phyloP scores from a whole-genome alignment of 73 alveolate genomes.

The Uronychia binucleata region DNA sequence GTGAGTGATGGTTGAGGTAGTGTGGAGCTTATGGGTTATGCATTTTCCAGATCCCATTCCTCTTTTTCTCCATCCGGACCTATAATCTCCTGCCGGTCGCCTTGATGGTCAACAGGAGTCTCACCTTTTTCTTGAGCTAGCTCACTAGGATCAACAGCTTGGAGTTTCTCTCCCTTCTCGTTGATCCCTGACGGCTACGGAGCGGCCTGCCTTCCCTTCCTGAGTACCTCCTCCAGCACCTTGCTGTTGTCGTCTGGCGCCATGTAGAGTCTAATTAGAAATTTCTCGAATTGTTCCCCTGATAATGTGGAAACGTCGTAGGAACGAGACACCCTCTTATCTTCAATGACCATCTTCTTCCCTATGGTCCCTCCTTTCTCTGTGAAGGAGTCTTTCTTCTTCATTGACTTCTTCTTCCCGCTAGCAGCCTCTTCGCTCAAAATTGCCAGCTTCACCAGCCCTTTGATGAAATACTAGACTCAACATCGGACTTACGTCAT shows the following conservation, averaged over 20 bases:
- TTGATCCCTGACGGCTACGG: background rate
- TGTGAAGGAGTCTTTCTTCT: conserved; percentile 8
- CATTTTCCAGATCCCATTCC: conserved; percentile 24
- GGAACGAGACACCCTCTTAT: conserved; percentile 40
- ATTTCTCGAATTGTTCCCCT: conserved; percentile 17
- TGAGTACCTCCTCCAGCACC: background rate
- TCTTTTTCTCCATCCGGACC: conserved; percentile 47
- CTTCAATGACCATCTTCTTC: conserved; percentile 48
- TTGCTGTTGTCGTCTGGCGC: conserved; percentile 35
- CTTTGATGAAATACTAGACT: conserved; percentile 45
- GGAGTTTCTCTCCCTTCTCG: background rate
- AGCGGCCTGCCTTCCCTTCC: background rate
- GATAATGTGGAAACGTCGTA: conserved; percentile 21
- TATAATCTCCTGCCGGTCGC: conserved; percentile 1
- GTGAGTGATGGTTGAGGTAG: no score
- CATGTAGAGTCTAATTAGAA: conserved; percentile 16
- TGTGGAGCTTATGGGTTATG: no score
- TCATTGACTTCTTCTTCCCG: background rate
- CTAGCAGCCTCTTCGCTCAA: conserved; percentile 26
- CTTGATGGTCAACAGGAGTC: background rate
- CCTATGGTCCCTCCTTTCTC: conserved; percentile 26
- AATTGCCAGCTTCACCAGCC: conserved; percentile 42
- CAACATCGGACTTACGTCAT: conserved; percentile 18
- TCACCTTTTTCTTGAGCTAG: background rate
- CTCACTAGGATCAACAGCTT: background rate